These are phyloP conservation scores for Hyaloscypha finlandica DNA, from an alignment of 495 filamentous ascomycete genomes.

Conservation along the genomic window DNA sequence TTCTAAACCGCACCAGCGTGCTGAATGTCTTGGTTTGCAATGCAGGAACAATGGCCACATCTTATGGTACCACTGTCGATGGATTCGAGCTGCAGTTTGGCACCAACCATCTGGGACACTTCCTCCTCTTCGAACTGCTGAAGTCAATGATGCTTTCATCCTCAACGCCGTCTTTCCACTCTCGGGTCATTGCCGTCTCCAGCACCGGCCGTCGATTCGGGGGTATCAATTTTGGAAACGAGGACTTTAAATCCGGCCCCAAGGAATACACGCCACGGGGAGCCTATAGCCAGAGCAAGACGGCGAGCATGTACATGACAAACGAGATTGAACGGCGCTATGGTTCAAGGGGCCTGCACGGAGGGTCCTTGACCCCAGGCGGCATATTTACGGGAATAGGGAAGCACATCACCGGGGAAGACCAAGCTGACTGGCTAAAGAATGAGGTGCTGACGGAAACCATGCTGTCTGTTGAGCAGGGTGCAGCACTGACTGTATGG, in stretches of 20 bases:
- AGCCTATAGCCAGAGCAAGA: slow-evolving; percentile 54
- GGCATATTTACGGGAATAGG: not conserved
- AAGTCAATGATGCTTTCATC: slow-evolving; percentile 58
- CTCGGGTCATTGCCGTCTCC: slow-evolving; percentile 41
- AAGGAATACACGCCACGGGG: slow-evolving; percentile 36
- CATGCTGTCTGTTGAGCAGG: slow-evolving; percentile 41
- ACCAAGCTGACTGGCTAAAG: not conserved
- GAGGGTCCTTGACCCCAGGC: slow-evolving; percentile 16
- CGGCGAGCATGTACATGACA: slow-evolving; percentile 50
- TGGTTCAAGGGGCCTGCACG: slow-evolving; percentile 19
- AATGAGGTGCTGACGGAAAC: slow-evolving; percentile 22
- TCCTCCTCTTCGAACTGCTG: slow-evolving; percentile 63
- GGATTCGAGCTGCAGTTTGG: slow-evolving; percentile 73
- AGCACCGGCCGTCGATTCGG: slow-evolving; percentile 43
- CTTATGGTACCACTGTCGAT: slow-evolving; percentile 49
- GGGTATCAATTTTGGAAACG: slow-evolving; percentile 46
- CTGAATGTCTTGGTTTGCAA: slow-evolving; percentile 61
- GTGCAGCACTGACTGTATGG: slow-evolving; percentile 47
- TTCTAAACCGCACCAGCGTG: slow-evolving; percentile 22
- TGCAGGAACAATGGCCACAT: slow-evolving; percentile 58
- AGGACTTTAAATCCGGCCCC: slow-evolving; percentile 25
- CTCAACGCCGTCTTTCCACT: slow-evolving; percentile 37
- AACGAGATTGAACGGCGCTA: slow-evolving; percentile 47
- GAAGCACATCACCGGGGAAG: not conserved
- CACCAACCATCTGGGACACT: slow-evolving; percentile 72